Base-by-base conservation (phyloP, 164 flowering plant species). In the Platanus orientalis region DNA sequence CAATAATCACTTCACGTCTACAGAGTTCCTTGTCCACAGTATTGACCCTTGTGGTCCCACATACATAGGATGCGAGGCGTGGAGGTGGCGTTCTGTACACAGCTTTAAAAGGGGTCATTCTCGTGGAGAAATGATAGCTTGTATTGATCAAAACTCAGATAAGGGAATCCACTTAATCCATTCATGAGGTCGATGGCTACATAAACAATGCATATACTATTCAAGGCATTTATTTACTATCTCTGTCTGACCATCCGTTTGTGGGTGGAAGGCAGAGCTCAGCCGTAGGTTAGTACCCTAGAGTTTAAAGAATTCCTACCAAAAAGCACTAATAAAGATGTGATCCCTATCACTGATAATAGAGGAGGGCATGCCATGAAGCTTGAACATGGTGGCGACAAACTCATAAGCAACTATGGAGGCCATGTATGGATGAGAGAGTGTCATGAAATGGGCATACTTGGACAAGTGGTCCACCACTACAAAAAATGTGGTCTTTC, bases 71-170 rank as follows among this genome's bases (percentile, higher is more conserved):
- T 20, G 29, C 4, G 3, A 26, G 12, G 5, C 16, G 40, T 3
- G 55, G 45, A 36, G 58, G 50, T 26, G 57, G 51, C 20, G 4
- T 6, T 1, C 63, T 42, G 20, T 62, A 62, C 4, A 54, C 16
- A 10, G 57, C 61, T 47, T 57, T 23, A 13, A 40, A 55, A 3
- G 62, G 72, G 4, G 62, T 34, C 36, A 57, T 25, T 11, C 36
- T 19, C 3, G 44, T 69, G 16, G 62, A 1, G 2, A 57, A 24
- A 30, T 69, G 62, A 11, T 30, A 32, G 23, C 40, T n/a, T 4
- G 60, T 64, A 27, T 64, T 69, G 29, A 69, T 53, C 62, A 57
- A 14, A 7, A 63, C 23, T 51, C 67, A 3, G 54, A 58, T 67
- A 32, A 63, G 1, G 58, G 27, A 0, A 69, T 16, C 58, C 64